Conservation (phyloP, 2,329 filamentous ascomycete genomes). For the Pyrenochaeta sp. region DNA sequence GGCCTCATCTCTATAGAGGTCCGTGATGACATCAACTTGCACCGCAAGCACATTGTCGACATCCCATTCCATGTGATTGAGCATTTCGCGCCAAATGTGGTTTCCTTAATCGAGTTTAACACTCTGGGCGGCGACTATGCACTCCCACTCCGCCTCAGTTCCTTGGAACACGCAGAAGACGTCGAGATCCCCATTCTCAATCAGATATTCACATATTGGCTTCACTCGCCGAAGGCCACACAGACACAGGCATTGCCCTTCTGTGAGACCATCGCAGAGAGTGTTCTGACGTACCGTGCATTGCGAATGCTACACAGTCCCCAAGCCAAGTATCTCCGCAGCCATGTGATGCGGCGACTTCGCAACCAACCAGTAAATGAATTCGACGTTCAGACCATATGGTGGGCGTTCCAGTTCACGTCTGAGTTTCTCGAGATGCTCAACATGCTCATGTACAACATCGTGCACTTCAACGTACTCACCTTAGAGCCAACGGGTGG, state of each 20-base stretch:
- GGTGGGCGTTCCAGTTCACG: not conserved
- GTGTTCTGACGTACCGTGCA: not conserved
- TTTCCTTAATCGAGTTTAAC: not conserved
- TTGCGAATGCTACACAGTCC: not conserved
- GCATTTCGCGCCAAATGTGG: not conserved
- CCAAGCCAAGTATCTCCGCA: not conserved
- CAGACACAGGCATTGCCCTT: too few species aligned
- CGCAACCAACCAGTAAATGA: conserved; percentile 5
- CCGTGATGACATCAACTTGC: not conserved
- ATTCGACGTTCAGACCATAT: conserved; percentile 8
- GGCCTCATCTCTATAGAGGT: not conserved
- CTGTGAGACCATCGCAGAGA: not conserved
- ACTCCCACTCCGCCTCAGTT: not conserved
- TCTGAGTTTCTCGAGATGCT: not conserved
- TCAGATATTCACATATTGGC: not conserved
- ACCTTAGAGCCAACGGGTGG: conserved; percentile 4
- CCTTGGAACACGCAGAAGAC: not conserved
- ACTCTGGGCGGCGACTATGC: not conserved
- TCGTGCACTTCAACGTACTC: conserved; percentile 8
- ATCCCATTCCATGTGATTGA: not conserved
- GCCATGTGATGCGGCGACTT: not conserved
- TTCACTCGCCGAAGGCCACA: too few species aligned
- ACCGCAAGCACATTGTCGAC: not conserved
- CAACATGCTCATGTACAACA: conserved; percentile 4
- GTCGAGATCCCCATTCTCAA: not conserved